Base-by-base conservation (phyloP, 108 stramenopile species). In the Cyclotella choctawhatcheeana region DNA sequence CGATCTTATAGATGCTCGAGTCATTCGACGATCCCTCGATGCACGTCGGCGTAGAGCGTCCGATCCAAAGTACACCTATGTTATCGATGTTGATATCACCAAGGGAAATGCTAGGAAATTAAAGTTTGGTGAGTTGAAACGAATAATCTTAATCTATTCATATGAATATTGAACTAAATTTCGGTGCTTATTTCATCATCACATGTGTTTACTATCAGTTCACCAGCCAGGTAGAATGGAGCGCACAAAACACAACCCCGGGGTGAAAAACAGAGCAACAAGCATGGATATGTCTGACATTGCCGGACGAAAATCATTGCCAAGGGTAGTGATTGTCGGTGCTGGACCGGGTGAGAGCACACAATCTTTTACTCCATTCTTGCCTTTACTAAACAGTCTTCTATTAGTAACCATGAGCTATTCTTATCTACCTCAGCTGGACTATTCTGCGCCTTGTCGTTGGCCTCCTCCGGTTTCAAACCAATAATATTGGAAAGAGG, bases 401-500 rank as follows among this genome's bases (percentile, higher is more conserved):
- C n/a, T n/a, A n/a, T n/a, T n/a, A n/a, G n/a, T n/a, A n/a, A n/a
- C n/a, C n/a, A n/a, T n/a, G n/a, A n/a, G n/a, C n/a, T n/a, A n/a
- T n/a, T n/a, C n/a, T n/a, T n/a, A n/a, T n/a, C n/a, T n/a, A n/a
- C n/a, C n/a, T n/a, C n/a, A 24, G 93, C 95, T 21, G 97, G 97
- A 21, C 62, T 97, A 16, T 98, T 98, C 86, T 93, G 94, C 64
- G 96, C 97, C 30, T 58, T 97, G 48, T 64, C 79, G 51, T 74
- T 98, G 47, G 89, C 86, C 14, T 69, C 67, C 30, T 66, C 82
- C 25, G 84, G 86, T 64, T 92, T 56, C 52, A 79, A 55, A 44
- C 83, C 92, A 10, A 88, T 94, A 55, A 14, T 98, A 43, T 31
- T 98, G 14, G 97, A 98, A 83, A 82, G 96, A 30, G 97, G 97